These are phyloP conservation scores for Termitomyces titanicus DNA, from an alignment of 768 basidiomycete species.

Conservation along the genomic window DNA sequence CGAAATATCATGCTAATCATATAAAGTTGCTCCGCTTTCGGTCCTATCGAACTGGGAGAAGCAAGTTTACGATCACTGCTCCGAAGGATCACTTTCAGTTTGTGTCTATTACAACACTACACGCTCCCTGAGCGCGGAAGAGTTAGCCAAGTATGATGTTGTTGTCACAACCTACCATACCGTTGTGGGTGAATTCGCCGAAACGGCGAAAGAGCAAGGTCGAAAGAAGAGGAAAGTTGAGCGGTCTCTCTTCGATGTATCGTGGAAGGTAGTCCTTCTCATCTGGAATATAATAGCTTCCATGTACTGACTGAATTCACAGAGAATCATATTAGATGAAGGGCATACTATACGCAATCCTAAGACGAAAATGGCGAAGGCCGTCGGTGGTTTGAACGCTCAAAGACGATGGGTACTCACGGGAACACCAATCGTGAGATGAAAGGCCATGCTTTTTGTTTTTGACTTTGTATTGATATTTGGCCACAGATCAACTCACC, in stretches of 20 bases:
- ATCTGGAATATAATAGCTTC: background rate
- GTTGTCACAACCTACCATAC: constrained; percentile 85
- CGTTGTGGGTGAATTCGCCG: constrained; percentile 53
- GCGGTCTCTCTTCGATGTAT: constrained; percentile 57
- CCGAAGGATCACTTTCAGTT: constrained; percentile 43
- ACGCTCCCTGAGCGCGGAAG: constrained; percentile 53
- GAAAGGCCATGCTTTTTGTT: background rate
- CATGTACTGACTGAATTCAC: constrained; percentile 18
- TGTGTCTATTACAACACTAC: constrained; percentile 72
- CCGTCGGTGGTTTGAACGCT: constrained; percentile 58
- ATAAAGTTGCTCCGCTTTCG: constrained; percentile 73
- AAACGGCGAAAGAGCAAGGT: constrained; percentile 21
- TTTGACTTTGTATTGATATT: constrained; percentile 1
- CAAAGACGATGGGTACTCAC: constrained; percentile 78
- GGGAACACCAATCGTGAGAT: constrained; percentile 86
- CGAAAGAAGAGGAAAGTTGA: constrained; percentile 65
- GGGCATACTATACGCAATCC: constrained; percentile 87
- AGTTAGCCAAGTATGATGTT: constrained; percentile 67
- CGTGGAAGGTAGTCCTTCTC: constrained; percentile 67
- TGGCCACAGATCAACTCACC: constrained; percentile 70
- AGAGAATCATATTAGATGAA: constrained; percentile 82
- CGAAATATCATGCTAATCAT: background rate
- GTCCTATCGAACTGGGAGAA: constrained; percentile 88
- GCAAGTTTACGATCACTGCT: constrained; percentile 73
- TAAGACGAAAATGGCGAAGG: constrained; percentile 78